Base-by-base conservation (phyloP, 768 basidiomycete species). In the Baorangia bicolor region DNA sequence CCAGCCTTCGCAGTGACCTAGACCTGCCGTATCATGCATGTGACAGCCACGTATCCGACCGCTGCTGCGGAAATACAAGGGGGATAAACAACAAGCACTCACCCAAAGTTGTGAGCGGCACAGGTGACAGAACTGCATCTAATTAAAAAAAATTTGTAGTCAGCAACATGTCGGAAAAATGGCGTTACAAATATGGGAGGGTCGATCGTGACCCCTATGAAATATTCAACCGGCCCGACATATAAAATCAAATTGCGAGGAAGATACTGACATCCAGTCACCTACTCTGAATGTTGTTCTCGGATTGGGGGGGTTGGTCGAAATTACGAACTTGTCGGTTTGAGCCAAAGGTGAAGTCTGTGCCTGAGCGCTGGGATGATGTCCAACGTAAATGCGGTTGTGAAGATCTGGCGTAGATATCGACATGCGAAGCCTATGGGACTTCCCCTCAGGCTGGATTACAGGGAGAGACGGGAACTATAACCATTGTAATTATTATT, bases 81-180 rank as follows among this genome's bases (percentile, higher is more conserved):
- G 40, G 61, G 37, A 62, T 49, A 53, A 41, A 48, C 45, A 43
- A 61, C 47, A 54, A 49, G 25, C 13, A 82, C 87, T 77, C 70
- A 90, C 89, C 87, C 87, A 77, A 92, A 92, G 74, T 92, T 92
- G 70, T 91, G 88, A 14, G 88, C 89, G 63, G 83, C 86, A 69
- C 90, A 92, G 44, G 79, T 83, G 61, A 81, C 76, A 53, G 82
- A 80, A 53, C 74, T 75, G 67, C 90, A 92, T 76, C 90, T 90
- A 28, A 31, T 5, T n/a, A 43, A 23, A 46, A 27, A 40, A 14
- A 12, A 30, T 14, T 13, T 3, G 18, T 33, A 9, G 55, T 65
- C 58, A 65, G 65, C 27, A 28, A 33, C 31, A 0, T 2, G 18
- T 23, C 14, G 34, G 18, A 30, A 45, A 65, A 52, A 47, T 30